A percentile compares a stretch with the other conserved stretches of the same genome.
These are phyloP conservation scores for Pythium rishiriense DNA, from an alignment of 352 stramenopile species.

Conservation along the genomic window DNA sequence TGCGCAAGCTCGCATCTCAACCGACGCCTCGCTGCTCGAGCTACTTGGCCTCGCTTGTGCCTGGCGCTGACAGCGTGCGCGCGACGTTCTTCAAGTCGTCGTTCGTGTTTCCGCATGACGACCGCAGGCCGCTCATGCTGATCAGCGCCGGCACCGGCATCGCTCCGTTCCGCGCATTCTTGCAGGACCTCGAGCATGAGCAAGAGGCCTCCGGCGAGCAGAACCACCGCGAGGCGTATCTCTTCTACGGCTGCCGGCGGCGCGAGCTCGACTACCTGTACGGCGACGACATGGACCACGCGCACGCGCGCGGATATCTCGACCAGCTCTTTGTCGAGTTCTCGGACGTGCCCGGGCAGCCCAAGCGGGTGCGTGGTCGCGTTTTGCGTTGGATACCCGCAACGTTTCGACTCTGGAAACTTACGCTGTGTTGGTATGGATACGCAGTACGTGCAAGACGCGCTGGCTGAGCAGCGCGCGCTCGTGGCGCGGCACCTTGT, in stretches of 20 bases:
- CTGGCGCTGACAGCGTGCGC: conserved; percentile 44
- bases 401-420: not conserved
- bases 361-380: conserved; percentile 46
- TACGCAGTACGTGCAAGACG: conserved; percentile 74
- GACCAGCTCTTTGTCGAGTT: conserved; percentile 61
- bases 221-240: conserved; percentile 49
- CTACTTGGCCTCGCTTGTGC: conserved; percentile 56
- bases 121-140: conserved; percentile 67
- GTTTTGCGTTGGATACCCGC: not conserved
- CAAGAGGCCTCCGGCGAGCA: conserved; percentile 18
- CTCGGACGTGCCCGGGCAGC: conserved; percentile 36
- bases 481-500: conserved; percentile 62
- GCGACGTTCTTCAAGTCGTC: conserved; percentile 74
- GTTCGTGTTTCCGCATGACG: conserved; percentile 67
- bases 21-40: conserved; percentile 75
- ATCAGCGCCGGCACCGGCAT: conserved; percentile 81
- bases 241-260: conserved; percentile 79
- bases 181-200: conserved; percentile 77
- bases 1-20: conserved; percentile 50
- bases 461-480: conserved; percentile 51
- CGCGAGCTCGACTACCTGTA: conserved; percentile 73
- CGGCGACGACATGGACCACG: conserved; percentile 53
- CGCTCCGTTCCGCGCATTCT: conserved; percentile 78
- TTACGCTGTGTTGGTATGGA: not conserved
- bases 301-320: conserved; percentile 42